Conservation (phyloP, 176 grass and related monocot genomes). For the Aegilops bicornis region DNA sequence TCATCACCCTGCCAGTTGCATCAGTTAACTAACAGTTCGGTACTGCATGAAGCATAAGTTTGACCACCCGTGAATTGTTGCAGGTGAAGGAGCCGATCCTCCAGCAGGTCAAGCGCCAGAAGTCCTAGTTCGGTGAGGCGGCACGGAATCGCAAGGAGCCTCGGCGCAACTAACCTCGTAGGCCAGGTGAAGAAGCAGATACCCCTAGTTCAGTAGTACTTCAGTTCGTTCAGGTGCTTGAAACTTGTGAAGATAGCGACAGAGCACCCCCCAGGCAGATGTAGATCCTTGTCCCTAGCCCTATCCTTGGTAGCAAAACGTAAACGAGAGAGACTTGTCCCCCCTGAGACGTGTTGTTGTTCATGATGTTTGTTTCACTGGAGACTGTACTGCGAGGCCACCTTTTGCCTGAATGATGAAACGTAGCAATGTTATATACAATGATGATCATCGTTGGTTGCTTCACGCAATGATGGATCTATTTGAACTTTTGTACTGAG, state of each 20-base stretch:
- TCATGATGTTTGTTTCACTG: background rate
- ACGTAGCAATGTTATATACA: background rate
- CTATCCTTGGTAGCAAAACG: background rate
- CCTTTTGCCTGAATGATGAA: background rate
- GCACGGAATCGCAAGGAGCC: background rate
- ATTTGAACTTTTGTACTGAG: background rate
- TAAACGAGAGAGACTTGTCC: background rate
- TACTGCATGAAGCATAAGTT: background rate
- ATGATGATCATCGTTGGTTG: background rate
- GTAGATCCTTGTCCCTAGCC: background rate
- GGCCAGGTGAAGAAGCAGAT: constrained; percentile 20
- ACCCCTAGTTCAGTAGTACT: constrained; percentile 16
- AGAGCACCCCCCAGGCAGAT: constrained; percentile 1
- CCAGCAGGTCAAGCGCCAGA: constrained; percentile 70
- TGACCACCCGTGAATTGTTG: background rate
- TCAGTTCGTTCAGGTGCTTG: constrained; percentile 22
- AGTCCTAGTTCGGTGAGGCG: constrained; percentile 40
- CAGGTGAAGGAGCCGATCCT: constrained; percentile 87
- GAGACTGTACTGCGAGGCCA: background rate
- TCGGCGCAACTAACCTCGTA: constrained; percentile 8
- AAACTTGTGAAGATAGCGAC: constrained; percentile 16
- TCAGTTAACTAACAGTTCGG: background rate
- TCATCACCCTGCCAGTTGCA: background rate
- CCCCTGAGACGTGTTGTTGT: background rate
- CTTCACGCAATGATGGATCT: background rate